These are phyloP conservation scores for Collariella sp. DNA, from an alignment of 495 filamentous ascomycete species.

Conservation along the genomic window DNA sequence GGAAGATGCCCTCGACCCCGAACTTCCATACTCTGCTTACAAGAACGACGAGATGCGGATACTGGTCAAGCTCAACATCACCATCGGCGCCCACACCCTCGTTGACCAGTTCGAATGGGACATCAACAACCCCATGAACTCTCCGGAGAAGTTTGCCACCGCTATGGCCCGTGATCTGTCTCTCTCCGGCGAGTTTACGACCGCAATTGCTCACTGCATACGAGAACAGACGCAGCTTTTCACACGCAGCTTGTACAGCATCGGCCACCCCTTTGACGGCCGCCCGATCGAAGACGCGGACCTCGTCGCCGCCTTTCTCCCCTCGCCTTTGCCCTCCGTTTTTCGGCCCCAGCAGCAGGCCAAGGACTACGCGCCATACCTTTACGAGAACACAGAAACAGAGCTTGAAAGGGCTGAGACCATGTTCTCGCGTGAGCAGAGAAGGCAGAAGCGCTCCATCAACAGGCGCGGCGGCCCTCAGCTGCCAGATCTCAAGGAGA, in stretches of 20 bases:
- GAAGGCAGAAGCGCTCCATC: constrained; percentile 88
- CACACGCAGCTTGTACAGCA: constrained; percentile 84
- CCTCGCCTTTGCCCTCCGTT: constrained; percentile 69
- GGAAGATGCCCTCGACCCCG: constrained; percentile 83
- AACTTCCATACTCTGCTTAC: constrained; percentile 84
- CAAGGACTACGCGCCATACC: constrained; percentile 84
- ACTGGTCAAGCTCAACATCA: constrained; percentile 90
- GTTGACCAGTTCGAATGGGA: constrained; percentile 99
- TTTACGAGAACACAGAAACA: constrained; percentile 87
- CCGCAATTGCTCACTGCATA: constrained; percentile 93
- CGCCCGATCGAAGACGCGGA: constrained; percentile 88
- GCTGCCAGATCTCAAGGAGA: constrained; percentile 89
- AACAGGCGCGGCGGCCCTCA: constrained; percentile 91
- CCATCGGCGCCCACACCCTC: constrained; percentile 87
- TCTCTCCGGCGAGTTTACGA: constrained; percentile 91
- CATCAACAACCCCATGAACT: constrained; percentile 89
- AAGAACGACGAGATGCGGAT: constrained; percentile 99
- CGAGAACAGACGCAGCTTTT: constrained; percentile 92
- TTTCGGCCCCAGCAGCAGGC: constrained; percentile 85
- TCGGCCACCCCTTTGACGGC: constrained; percentile 90
- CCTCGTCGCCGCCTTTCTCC: constrained; percentile 73
- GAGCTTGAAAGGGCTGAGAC: constrained; percentile 87
- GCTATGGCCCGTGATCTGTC: constrained; percentile 87
- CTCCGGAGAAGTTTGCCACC: constrained; percentile 84
- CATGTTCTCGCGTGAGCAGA: constrained; percentile 84